These are phyloP conservation scores for Phytopythium aichiense DNA, from an alignment of 352 stramenopile genomes.

Conservation along the genomic window DNA sequence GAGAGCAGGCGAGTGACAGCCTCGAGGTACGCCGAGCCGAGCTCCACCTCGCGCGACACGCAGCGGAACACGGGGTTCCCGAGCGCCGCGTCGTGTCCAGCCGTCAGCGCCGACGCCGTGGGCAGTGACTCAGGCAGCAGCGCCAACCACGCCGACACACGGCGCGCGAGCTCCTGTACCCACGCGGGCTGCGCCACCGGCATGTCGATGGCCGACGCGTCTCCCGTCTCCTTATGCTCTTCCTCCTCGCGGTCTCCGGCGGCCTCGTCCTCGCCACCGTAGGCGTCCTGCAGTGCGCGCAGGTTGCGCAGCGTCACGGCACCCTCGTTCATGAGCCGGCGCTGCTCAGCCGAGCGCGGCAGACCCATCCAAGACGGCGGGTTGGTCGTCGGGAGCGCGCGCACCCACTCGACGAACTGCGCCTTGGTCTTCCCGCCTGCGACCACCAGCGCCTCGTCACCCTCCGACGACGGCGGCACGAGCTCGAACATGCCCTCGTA, in stretches of 20 bases:
- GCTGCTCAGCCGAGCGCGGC: slow-evolving; percentile 88
- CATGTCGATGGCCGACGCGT: slow-evolving; percentile 17
- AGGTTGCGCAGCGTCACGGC: slow-evolving; percentile 75
- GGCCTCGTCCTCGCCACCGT: slow-evolving; percentile 36
- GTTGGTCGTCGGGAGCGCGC: slow-evolving; percentile 85
- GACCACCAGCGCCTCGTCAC: slow-evolving; percentile 63
- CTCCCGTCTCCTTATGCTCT: slow-evolving; percentile 56
- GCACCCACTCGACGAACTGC: slow-evolving; percentile 90
- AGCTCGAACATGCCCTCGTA: slow-evolving; percentile 91
- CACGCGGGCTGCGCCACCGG: slow-evolving; percentile 53
- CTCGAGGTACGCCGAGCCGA: slow-evolving; percentile 59
- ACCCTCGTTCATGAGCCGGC: slow-evolving; percentile 83
- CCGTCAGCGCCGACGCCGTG: slow-evolving; percentile 12
- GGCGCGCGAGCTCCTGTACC: slow-evolving; percentile 77
- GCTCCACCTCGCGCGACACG: slow-evolving; percentile 85
- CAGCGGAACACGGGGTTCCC: slow-evolving; percentile 90
- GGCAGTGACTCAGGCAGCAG: slow-evolving; percentile 50
- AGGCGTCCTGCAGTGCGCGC: slow-evolving; percentile 80
- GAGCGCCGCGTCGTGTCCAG: slow-evolving; percentile 49
- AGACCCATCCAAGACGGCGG: slow-evolving; percentile 92
- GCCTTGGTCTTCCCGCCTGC: slow-evolving; percentile 89
- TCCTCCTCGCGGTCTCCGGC: slow-evolving; percentile 25
- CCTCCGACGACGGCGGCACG: slow-evolving; percentile 51
- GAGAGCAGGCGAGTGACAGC: slow-evolving; percentile 67
- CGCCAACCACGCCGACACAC: slow-evolving; percentile 54